phyloP scores from a whole-genome alignment of 768 basidiomycete genomes.

The Amanita subjunquillea region DNA sequence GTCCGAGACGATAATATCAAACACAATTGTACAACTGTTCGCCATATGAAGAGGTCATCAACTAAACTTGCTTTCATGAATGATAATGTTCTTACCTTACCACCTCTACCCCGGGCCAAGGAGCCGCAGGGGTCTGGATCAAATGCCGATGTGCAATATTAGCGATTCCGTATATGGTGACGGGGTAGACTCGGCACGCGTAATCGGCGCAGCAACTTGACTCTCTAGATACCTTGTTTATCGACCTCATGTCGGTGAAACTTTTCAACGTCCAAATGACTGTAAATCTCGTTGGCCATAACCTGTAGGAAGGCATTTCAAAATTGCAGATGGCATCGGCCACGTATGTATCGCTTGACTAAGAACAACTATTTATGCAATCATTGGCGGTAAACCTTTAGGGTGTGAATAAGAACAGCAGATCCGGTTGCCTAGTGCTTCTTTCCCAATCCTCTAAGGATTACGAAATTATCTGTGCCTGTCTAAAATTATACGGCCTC shows the following conservation, averaged over 20 bases:
- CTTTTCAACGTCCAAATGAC: conserved; percentile 34
- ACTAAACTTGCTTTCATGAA: conserved; percentile 33
- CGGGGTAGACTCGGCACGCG: conserved; percentile 20
- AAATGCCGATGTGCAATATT: conserved; percentile 42
- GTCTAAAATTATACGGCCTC: conserved; percentile 24
- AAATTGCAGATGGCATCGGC: not conserved
- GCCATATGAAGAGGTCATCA: conserved; percentile 10
- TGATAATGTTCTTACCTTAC: conserved; percentile 45
- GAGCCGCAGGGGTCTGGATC: conserved; percentile 37
- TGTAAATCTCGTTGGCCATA: conserved; percentile 30
- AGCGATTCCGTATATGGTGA: conserved; percentile 52
- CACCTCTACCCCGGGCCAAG: conserved; percentile 37
- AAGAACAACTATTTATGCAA: not conserved
- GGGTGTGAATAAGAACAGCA: conserved; percentile 11
- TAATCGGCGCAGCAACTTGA: not conserved
- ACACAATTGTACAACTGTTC: conserved; percentile 33
- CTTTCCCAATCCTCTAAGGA: conserved; percentile 42
- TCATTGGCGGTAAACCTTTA: conserved; percentile 18
- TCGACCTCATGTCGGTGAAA: conserved; percentile 41
- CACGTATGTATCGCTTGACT: not conserved
- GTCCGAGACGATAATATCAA: conserved; percentile 24
- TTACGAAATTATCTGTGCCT: conserved; percentile 24
- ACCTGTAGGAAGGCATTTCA: conserved; percentile 19
- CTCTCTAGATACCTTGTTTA: conserved; percentile 24
- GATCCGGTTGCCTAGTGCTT: conserved; percentile 28